Base-by-base conservation (phyloP, 495 filamentous ascomycete genomes). In the Annulohypoxylon bovei region DNA sequence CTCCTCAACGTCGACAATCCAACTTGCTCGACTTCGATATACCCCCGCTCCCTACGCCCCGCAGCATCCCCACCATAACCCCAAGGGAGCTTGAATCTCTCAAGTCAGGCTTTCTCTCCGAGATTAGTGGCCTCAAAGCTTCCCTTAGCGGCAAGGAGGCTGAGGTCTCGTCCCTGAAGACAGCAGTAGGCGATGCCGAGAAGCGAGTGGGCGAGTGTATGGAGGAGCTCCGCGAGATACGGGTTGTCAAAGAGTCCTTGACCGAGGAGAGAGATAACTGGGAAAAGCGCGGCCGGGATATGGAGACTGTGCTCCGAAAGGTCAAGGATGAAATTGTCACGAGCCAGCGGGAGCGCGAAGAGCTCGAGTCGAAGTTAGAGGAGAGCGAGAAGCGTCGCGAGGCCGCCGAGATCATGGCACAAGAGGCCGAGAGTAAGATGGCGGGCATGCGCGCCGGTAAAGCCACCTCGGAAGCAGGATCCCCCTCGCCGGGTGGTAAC, bases 21-120 rank as follows among this genome's bases (percentile, higher is more conserved):
- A 91, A 91, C 68, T 85, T 98, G 7, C 87, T 99, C 37, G 95
- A 99, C 76, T 97, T 98, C 75, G 94, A 98, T 68, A 90, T 98
- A 14, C 93, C 93, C 8, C 92, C 93, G 2, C 86, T 90, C 9
- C 93, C 94, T 3, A 98, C 95, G 1, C 95, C 95, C 16, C 91
- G 95, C 60, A 96, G 92, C 42, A 88, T 98, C 42, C 95, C 95
- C 1, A 91, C 90, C 12, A 89, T 98, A 67, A 97, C 96, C 2
- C 91, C 94, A 0, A 90, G 95, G 27, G 95, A 99, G 79, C 83
- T 98, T 0, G 95, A 99, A 74, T 91, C 88, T 6, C 84, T 99
- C 54, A 98, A 98, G 76, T 97, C 95, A 0, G 83, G 83, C 1
- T 96, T 96, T 75, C 86, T 93, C 46, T 95, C 93, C 3, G 91